Base-by-base conservation (phyloP, 2,329 filamentous ascomycete genomes). In the Pezicula radicicola region DNA sequence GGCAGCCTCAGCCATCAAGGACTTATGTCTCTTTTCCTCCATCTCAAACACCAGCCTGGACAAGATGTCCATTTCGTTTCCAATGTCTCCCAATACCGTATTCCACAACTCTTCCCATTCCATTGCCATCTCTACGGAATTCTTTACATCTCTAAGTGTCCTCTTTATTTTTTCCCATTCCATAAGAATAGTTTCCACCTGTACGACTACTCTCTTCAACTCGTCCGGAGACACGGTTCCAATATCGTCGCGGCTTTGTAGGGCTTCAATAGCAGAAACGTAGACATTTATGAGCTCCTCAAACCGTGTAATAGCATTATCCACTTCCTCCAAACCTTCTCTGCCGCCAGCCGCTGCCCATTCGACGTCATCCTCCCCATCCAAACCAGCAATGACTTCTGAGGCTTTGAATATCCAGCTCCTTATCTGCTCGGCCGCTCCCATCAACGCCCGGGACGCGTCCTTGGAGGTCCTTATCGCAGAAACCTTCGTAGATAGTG, bases 61-160 rank as follows among this genome's bases (percentile, higher is more conserved):
- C 15, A 96, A 77, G 42, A 87, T 85, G 58, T 94, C 89, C 65
- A 91, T 86, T 71, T 99, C 94, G 56, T 87, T 84, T 48, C 92
- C 89, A 55, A 97, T 96, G 67, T 97, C 93, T 42, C 92, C 93
- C 3, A 99, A 76, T 3, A 97, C 93, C 57, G 82, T 90, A 62
- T 91, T 91, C 93, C 94, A 97, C 35, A 99, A 77, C 71, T 97
- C 92, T 69, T 97, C 92, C 93, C 93, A 99, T 66, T 99, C 94
- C 91, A 97, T 96, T 44, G 94, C 94, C 53, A 96, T 85, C 70
- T 97, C 94, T 16, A 99, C 93, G 66, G 97, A 93, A 45, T 82
- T 82, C 67, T 96, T 96, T 51, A 96, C 88, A 25, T 74, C 85
- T 57, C 87, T 88, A 47, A 99, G 74, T 1, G 88, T 87, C 40